These are phyloP conservation scores for Areca catechu DNA, from an alignment of 176 grass and related monocot species.

Conservation along the genomic window DNA sequence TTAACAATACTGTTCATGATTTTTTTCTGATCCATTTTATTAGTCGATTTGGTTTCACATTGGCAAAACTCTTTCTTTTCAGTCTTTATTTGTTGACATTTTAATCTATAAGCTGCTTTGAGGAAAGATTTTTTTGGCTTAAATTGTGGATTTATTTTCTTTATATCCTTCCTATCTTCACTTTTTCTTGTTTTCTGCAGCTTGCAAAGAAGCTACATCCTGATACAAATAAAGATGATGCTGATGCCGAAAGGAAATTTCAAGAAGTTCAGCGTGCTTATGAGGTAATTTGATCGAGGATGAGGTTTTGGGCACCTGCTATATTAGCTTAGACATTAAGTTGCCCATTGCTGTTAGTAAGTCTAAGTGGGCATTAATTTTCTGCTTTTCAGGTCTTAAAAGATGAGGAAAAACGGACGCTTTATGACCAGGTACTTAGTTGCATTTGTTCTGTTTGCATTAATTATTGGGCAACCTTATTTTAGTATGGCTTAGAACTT, in stretches of 20 bases:
- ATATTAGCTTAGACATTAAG: background rate
- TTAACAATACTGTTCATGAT: too few relatives aligned
- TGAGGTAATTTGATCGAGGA: conserved; percentile 45
- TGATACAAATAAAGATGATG: conserved; percentile 88
- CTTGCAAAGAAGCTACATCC: conserved; percentile 98
- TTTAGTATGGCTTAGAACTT: background rate
- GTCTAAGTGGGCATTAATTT: background rate
- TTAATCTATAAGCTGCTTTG: too few relatives aligned
- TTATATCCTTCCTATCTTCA: background rate
- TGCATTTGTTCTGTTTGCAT: background rate
- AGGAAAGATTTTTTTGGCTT: background rate
- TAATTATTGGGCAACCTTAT: background rate
- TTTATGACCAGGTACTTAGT: conserved; percentile 80
- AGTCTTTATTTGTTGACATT: too few relatives aligned
- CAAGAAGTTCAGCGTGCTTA: conserved; percentile 96
- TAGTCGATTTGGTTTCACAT: too few relatives aligned
- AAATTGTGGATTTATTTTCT: background rate
- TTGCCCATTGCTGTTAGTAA: conserved; percentile 4
- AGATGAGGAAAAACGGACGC: conserved; percentile 73
- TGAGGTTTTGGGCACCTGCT: background rate
- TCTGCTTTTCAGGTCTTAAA: conserved; percentile 63
- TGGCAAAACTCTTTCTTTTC: too few relatives aligned
- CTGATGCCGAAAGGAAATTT: conserved; percentile 87
- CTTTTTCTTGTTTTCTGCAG: conserved; percentile 22
- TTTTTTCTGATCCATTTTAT: too few relatives aligned